Evolutionary conservation across 192 early-diverging fungal species (phyloP), one percentile per base, ranked within the genome.

Genomic region (Backusella westeae): DNA sequence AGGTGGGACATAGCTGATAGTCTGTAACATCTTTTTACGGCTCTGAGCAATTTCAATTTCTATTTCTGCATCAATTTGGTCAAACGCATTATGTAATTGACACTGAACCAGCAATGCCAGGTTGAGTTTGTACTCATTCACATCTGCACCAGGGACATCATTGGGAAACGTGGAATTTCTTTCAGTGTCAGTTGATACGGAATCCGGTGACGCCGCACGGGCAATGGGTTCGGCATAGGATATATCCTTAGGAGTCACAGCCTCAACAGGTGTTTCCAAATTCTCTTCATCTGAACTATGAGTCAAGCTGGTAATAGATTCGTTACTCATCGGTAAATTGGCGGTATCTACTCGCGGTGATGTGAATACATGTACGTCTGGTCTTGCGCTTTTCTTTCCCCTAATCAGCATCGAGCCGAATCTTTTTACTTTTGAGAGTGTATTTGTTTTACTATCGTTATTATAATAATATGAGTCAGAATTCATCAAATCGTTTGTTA

Each of bases 141-240:
- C 32, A 32, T 32, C 32, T 32, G 32, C 32, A 32, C 32, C 32
- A 32, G 32, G 32, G 32, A 32, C 32, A 32, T 23, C 53, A 23
- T 59, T 63, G 56, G 23, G 56, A 63, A 63, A 63, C 56, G 56
- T 63, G 56, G 21, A 29, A 29, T 29, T 63, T 29, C 29, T 8
- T 14, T 63, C 9, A 29, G 9, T 63, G 56, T 63, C 56, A 63
- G 56, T 63, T 63, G 56, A 63, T 14, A 63, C 4, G 3, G 23
- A 29, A 63, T 63, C 56, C 56, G 56, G 56, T 63, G 56, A 63
- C 56, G 56, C 56, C 56, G 23, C 56, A 63, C 56, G 56, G 56
- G 56, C 21, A 63, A 63, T 63, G 23, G 23, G 3, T 26, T 63
- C 56, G 56, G 56, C 56, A 63, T 26, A 29, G 26, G 56, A 29